A percentile compares a stretch with the other conserved stretches of the same genome.
Conservation (phyloP, 352 stramenopile species). For the Blastocystis sp. region DNA sequence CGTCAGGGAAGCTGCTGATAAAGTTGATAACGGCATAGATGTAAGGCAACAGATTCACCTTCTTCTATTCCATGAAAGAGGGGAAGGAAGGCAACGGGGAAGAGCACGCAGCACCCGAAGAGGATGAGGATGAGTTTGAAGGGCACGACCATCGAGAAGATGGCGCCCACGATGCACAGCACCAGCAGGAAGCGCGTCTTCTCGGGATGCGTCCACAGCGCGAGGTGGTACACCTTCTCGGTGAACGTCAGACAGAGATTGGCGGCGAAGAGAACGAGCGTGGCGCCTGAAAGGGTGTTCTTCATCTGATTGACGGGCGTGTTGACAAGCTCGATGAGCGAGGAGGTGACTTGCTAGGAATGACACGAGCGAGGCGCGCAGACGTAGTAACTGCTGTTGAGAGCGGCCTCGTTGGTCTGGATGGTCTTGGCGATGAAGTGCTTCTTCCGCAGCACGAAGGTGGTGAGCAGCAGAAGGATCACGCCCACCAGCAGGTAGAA, state of each 20-base stretch:
- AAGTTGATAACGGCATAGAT: neutral
- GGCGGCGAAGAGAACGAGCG: conserved; percentile 18
- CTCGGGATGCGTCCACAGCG: conserved; percentile 3
- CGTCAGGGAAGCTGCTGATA: conserved; percentile 34
- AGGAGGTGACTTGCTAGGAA: neutral
- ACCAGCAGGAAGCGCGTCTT: conserved; percentile 36
- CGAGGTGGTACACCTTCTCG: conserved; percentile 28
- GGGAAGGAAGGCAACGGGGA: neutral
- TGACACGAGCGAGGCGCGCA: neutral
- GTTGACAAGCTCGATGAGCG: conserved; percentile 27
- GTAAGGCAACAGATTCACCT: neutral
- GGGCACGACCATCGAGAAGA: conserved; percentile 21
- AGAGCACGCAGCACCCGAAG: neutral
- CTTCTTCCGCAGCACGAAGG: conserved; percentile 28
- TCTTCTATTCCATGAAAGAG: conserved; percentile 11
- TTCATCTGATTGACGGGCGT: conserved; percentile 58
- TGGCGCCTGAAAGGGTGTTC: conserved; percentile 26
- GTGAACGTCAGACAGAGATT: neutral
- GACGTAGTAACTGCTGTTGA: neutral
- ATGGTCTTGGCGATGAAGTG: conserved; percentile 33
- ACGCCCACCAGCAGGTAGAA: neutral
- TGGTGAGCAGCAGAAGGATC: neutral
- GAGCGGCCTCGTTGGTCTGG: neutral
- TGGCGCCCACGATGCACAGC: neutral
- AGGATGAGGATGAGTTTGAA: neutral